Conservation (phyloP, 2,329 filamentous ascomycete genomes). For the Botrytis tulipae region DNA sequence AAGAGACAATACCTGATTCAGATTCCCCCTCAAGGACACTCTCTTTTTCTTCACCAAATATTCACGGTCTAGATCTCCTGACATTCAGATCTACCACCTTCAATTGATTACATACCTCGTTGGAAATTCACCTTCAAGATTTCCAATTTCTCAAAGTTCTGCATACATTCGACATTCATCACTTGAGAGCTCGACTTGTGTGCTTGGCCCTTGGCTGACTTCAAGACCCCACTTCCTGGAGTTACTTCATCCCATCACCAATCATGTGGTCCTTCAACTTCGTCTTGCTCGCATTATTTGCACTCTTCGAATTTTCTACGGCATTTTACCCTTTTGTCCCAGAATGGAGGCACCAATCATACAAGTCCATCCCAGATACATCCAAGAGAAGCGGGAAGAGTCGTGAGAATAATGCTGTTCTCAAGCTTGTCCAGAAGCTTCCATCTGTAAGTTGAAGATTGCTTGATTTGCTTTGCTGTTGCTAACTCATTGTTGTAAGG, state of each 20-base stretch:
- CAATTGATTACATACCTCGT: not conserved
- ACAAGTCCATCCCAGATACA: not conserved
- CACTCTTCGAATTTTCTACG: slow-evolving; percentile 21
- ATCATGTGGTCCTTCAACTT: slow-evolving; percentile 12
- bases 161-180: not conserved
- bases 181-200: not conserved
- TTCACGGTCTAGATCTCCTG: slow-evolving; percentile 3
- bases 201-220: not conserved
- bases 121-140: not conserved
- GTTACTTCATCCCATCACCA: not conserved
- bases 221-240: not conserved
- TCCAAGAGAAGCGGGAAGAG: slow-evolving; percentile 7
- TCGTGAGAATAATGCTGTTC: slow-evolving; percentile 8
- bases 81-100: not conserved
- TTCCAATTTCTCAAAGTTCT: not conserved
- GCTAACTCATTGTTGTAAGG: slow-evolving; percentile 18
- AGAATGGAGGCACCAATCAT: slow-evolving; percentile 27
- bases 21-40: not conserved
- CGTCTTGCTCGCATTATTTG: not conserved
- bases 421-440: slow-evolving; percentile 27
- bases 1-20: not conserved
- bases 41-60: not conserved
- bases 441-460: slow-evolving; percentile 25
- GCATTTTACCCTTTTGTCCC: slow-evolving; percentile 36
- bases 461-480: not conserved